Evolutionary conservation across 495 filamentous ascomycete species (phyloP), one percentile per base, ranked within the genome.

Genomic region (Hyaloscypha variabilis): DNA sequence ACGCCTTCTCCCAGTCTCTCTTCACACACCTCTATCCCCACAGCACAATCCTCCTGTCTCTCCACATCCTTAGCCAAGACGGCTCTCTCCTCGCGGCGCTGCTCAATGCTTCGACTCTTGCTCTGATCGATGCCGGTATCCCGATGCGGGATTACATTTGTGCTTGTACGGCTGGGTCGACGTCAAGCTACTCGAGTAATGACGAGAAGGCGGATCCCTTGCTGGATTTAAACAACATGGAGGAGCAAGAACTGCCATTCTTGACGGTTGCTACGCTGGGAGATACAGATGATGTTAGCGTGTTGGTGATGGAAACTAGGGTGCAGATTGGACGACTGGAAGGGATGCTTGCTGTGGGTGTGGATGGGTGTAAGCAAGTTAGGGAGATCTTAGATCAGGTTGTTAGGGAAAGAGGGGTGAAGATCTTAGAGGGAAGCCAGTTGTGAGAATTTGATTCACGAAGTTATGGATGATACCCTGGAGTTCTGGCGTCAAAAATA

Each of bases 71-170:
- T n/a, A 90, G 88, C 0, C 87, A 93, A 63, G 95, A 99, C 77
- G 95, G 95, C 31, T 92, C 91, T 2, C 81, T 99, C 0, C 88
- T 99, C 29, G 93, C 96, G 1, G 87, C 92, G 0, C 91, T 91
- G 21, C 81, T 97, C 68, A 99, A 99, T 70, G 96, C 95, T 11
- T 88, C 91, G 0, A 97, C 94, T 0, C 85, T 99, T 14, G 95
- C 96, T 0, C 87, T 97, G 24, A 88, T 97, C 55, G 95, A 98
- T 73, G 96, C 96, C 2, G 95, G 95, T 30, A 86, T 99, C 28
- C 95, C 96, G 39, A 97, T 97, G 93, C 83, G 84, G 2, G 92
- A 95, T 71, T 94, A 97, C 71, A 82, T 98, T 0, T 85, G 84
- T n/a, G 92, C 93, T 13, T 96, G 92, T 76, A 96, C 93, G 11